Evolutionary conservation across 306 rosid genomes (phyloP), one percentile per base, ranked within the genome.

Genomic region (Abrus pulchellus): DNA sequence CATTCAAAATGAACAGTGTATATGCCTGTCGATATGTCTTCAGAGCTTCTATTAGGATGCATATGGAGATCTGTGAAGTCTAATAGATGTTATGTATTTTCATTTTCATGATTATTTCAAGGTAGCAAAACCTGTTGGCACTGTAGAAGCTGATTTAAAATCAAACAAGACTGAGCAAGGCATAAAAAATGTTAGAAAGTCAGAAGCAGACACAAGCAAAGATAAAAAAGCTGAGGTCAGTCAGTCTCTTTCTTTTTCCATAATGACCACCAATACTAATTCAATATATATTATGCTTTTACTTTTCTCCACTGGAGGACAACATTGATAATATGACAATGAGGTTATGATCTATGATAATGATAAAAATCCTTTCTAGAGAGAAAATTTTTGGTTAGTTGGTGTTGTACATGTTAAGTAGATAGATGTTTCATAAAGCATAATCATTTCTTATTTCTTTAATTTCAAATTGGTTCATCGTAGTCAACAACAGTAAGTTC

Each of bases 201-300:
- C 80, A 28, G 90, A 84, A 76, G 76, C 71, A 65, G 84, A 76
- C 32, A 32, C 5, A 29, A 86, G 82, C 69, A 59, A 75, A 70
- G 88, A 90, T 84, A 90, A 87, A 87, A 87, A 91, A 71, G 61
- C 85, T 44, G 89, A 73, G 94, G 97, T 93, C 78, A 64, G 66
- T 40, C 29, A 13, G 41, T 48, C 28, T 67, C 4, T 71, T 65
- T 38, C 68, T 40, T 72, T 66, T 45, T 40, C 6, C 6, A 14
- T 48, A 54, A 36, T 9, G 29, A 52, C 60, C 8, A 9, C 20
- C 8, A 9, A 13, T 50, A 44, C 60, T 59, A 3, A 64, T 75
- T 44, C 66, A 56, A 5, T 68, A 67, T n/a, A 61, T 60, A 3
- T 20, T 27, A 50, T 59, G 75, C 53, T 82, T 74, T 66, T 67